Percentiles rank a stretch among this genome's conserved stretches.
Conservation (phyloP, 78 protist species). For the Dictyostelium citrinum region DNA sequence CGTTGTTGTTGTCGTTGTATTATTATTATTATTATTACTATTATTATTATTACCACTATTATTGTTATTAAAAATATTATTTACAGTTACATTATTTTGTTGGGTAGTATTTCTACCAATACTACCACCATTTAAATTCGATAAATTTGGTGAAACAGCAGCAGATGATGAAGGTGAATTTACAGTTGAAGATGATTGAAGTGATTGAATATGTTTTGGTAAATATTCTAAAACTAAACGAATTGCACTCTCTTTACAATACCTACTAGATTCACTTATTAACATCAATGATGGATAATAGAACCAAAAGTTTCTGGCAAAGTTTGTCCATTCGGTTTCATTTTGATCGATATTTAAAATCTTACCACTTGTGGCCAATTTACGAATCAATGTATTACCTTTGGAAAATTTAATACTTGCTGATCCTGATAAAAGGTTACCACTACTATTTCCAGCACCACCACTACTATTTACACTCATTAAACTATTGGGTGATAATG, state of each 20-base stretch:
- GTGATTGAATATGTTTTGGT: slow-evolving; percentile 55
- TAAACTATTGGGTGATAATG: neutral
- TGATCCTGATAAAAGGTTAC: neutral
- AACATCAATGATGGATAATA: slow-evolving; percentile 64
- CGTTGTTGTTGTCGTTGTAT: neutral
- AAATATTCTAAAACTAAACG: slow-evolving; percentile 31
- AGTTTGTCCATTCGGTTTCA: slow-evolving; percentile 66
- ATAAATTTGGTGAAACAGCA: neutral
- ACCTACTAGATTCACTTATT: slow-evolving; percentile 44
- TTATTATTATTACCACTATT: neutral
- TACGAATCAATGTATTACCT: neutral
- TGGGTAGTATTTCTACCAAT: neutral
- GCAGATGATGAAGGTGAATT: slow-evolving; percentile 12
- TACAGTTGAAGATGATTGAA: neutral
- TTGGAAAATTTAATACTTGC: neutral
- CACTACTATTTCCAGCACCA: neutral
- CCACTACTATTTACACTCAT: neutral
- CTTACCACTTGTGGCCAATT: neutral
- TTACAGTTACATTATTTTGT: neutral
- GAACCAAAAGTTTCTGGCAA: slow-evolving; percentile 66
- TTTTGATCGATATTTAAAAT: slow-evolving; percentile 29
- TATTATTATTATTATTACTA: neutral
- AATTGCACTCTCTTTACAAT: slow-evolving; percentile 36
- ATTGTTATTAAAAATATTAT: neutral
- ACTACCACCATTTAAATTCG: neutral